phyloP scores from a whole-genome alignment of 768 basidiomycete species.

The Podaxis pistillaris region DNA sequence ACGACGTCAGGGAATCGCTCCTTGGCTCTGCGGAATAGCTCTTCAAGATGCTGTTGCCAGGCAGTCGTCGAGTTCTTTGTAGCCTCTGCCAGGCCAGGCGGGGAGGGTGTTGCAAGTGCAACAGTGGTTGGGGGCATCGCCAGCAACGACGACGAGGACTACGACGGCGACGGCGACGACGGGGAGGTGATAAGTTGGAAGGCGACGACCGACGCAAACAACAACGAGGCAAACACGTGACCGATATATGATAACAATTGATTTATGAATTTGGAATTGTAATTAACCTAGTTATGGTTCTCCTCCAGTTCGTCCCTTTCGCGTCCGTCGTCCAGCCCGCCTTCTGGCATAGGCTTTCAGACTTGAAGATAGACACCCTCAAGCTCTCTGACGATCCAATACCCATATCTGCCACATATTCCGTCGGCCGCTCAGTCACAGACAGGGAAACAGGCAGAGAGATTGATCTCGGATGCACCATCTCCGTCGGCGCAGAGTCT shows the following conservation, averaged over 20 bases:
- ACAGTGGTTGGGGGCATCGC: constrained; percentile 8
- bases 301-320: constrained; percentile 90
- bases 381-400: constrained; percentile 74
- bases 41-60: constrained; percentile 82
- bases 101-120: constrained; percentile 26
- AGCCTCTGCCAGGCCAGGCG: constrained; percentile 62
- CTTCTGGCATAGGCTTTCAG: constrained; percentile 91
- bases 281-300: constrained; percentile 35
- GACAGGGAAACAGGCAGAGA: constrained; percentile 78
- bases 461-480: constrained; percentile 67
- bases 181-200: neutral
- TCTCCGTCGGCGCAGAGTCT: constrained; percentile 64
- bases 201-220: neutral
- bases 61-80: constrained; percentile 60
- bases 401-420: constrained; percentile 64
- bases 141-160: neutral
- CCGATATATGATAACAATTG: neutral
- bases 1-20: constrained; percentile 95
- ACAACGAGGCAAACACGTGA: constrained; percentile 13
- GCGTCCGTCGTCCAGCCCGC: constrained; percentile 83
- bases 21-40: constrained; percentile 79
- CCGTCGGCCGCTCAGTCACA: constrained; percentile 64
- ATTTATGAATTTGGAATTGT: neutral
- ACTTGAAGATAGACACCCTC: constrained; percentile 88
- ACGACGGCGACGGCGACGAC: neutral